A percentile compares a stretch with the other conserved stretches of the same genome.
phyloP scores from a whole-genome alignment of 352 stramenopile species.

The Paralagenidium karlingii region DNA sequence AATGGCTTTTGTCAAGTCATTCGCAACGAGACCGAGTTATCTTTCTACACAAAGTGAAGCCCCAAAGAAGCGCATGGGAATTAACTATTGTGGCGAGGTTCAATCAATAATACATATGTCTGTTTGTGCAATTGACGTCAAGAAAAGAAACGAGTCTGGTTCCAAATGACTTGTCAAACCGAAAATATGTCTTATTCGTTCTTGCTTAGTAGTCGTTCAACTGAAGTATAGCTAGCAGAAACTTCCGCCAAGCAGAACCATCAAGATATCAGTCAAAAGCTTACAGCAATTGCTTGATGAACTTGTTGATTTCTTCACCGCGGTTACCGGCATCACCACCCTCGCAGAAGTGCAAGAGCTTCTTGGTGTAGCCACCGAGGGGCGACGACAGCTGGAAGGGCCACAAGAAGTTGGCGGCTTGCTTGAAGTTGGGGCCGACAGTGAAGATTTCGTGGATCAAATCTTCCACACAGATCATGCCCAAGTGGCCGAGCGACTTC shows the following conservation, averaged over 20 bases:
- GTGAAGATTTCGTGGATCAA: slow-evolving; percentile 99
- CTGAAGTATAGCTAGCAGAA: too few species aligned
- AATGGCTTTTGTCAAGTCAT: slow-evolving; percentile 65
- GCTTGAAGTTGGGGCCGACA: slow-evolving; percentile 98
- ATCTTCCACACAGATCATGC: slow-evolving; percentile 98
- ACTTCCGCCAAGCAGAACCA: too few species aligned
- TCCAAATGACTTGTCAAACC: too few species aligned
- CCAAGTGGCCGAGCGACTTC: slow-evolving; percentile 89
- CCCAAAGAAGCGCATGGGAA: too few species aligned
- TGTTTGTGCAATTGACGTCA: too few species aligned
- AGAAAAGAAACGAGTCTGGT: too few species aligned
- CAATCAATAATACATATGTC: too few species aligned
- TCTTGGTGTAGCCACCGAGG: slow-evolving; percentile 91
- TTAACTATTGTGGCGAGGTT: too few species aligned
- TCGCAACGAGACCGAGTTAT: slow-evolving; percentile 62
- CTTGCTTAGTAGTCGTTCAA: too few species aligned
- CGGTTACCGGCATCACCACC: slow-evolving; percentile 89
- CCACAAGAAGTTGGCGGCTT: slow-evolving; percentile 99
- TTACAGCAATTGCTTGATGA: slow-evolving; percentile 93
- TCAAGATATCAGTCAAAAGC: too few species aligned
- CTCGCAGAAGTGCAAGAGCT: slow-evolving; percentile 91
- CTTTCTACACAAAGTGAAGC: slow-evolving; percentile 56
- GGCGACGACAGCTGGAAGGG: slow-evolving; percentile 98
- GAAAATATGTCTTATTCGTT: too few species aligned
- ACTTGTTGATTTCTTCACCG: slow-evolving; percentile 89